Evolutionary conservation across 148 eudicot species (phyloP).

Genomic region (Spergularia bocconei): DNA sequence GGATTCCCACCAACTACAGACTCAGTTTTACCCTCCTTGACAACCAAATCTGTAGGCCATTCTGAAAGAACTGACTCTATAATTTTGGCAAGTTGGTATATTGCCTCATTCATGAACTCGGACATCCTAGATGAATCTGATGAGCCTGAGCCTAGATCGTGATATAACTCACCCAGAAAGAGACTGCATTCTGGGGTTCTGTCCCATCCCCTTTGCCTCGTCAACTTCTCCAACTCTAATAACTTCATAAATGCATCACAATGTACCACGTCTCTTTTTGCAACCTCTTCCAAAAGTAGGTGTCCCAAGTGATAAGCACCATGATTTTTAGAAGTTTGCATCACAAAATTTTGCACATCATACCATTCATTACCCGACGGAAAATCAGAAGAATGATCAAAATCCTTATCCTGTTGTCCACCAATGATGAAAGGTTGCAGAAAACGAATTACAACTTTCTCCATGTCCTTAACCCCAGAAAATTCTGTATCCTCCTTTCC

Average conservation of each 20-base stretch:
- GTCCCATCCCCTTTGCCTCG: conserved; percentile 64
- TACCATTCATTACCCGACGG: conserved; percentile 40
- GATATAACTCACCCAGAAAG: conserved; percentile 87
- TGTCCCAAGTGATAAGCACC: conserved; percentile 84
- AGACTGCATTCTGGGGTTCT: conserved; percentile 82
- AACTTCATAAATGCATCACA: conserved; percentile 55
- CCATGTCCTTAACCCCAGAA: conserved; percentile 57
- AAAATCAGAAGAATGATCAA: conserved; percentile 33
- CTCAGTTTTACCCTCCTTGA: conserved; percentile 28
- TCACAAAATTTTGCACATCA: conserved; percentile 56
- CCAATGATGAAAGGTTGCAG: conserved; percentile 59
- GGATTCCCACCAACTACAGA: conserved; percentile 24
- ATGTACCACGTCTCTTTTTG: conserved; percentile 45
- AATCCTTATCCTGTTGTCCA: conserved; percentile 40
- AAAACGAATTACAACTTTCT: conserved; percentile 59
- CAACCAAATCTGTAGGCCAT: conserved; percentile 40
- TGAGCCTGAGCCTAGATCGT: conserved; percentile 67
- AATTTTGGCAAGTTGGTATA: conserved; percentile 82
- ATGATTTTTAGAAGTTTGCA: conserved; percentile 48
- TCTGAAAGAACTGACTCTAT: conserved; percentile 70
- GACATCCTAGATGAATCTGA: conserved; percentile 43
- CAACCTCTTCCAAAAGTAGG: conserved; percentile 79
- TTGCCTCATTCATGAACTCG: conserved; percentile 60
- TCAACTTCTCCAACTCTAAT: conserved; percentile 83
- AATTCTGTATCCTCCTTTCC: conserved; percentile 81